A percentile compares a stretch with the other conserved stretches of the same genome.
phyloP scores from a whole-genome alignment of 2,329 filamentous ascomycete species.

The Stemphylium lycopersici region DNA sequence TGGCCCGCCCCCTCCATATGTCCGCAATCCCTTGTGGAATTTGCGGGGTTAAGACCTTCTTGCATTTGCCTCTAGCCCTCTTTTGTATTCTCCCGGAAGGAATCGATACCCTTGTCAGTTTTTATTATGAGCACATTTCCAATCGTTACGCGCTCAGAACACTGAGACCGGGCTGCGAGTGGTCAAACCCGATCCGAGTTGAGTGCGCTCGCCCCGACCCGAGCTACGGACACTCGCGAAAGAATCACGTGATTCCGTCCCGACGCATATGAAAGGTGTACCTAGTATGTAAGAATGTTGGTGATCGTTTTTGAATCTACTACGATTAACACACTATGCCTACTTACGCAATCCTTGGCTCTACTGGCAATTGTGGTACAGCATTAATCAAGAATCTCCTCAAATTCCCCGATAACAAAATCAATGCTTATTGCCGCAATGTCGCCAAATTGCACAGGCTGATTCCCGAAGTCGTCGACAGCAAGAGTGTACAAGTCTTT shows the following conservation, averaged over 20 bases:
- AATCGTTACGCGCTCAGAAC: background rate
- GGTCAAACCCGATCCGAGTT: background rate
- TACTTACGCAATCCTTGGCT: slow-evolving; percentile 18
- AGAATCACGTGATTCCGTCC: too few species aligned
- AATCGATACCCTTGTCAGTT: background rate
- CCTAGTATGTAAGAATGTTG: too few species aligned
- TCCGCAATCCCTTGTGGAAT: too few species aligned
- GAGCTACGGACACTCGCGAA: background rate
- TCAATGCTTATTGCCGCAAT: slow-evolving; percentile 23
- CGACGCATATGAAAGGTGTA: background rate
- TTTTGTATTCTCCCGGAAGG: background rate
- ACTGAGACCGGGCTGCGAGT: background rate
- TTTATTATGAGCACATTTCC: background rate
- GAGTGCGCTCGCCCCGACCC: background rate
- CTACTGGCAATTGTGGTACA: slow-evolving; percentile 20
- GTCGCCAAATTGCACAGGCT: slow-evolving; percentile 13
- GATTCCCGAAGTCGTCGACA: slow-evolving; percentile 5
- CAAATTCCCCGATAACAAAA: slow-evolving; percentile 1
- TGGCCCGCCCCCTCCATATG: too few species aligned
- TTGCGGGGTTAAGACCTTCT: background rate
- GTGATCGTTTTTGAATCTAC: too few species aligned
- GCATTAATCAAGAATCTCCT: slow-evolving; percentile 15
- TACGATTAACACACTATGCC: too few species aligned
- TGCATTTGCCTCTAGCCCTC: background rate
- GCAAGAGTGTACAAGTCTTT: slow-evolving; percentile 46